phyloP scores from a whole-genome alignment of 2,329 filamentous ascomycete species.

The Cladosporium velox region DNA sequence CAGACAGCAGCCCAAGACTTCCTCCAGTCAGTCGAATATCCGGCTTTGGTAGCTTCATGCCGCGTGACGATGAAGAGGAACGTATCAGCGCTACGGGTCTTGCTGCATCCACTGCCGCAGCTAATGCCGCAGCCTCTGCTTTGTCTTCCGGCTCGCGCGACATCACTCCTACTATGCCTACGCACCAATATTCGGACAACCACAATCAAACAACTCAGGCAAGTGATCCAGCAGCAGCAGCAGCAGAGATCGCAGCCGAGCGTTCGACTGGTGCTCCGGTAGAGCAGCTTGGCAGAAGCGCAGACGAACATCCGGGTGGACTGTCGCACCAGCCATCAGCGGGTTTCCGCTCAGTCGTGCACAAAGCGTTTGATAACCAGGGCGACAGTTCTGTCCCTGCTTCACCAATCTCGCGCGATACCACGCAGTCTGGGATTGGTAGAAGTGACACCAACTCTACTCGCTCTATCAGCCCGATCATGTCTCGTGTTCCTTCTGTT shows the following conservation, averaged over 20 bases:
- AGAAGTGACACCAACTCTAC: slow-evolving; percentile 65
- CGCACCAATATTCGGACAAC: neutral
- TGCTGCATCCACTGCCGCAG: slow-evolving; percentile 14
- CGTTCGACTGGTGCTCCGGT: slow-evolving; percentile 4
- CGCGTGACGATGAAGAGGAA: slow-evolving; percentile 16
- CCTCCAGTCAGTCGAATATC: slow-evolving; percentile 49
- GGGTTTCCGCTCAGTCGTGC: slow-evolving; percentile 48
- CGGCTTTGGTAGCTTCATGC: slow-evolving; percentile 42
- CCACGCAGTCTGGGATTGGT: slow-evolving; percentile 35
- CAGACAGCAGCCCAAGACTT: slow-evolving; percentile 41
- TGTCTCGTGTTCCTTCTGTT: slow-evolving; percentile 56
- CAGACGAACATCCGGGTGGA: slow-evolving; percentile 14
- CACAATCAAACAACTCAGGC: neutral
- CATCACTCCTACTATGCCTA: neutral
- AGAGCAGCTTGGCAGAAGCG: slow-evolving; percentile 12
- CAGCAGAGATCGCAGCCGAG: slow-evolving; percentile 16
- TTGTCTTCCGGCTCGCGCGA: slow-evolving; percentile 11
- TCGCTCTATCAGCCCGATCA: slow-evolving; percentile 65
- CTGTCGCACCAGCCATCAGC: slow-evolving; percentile 20
- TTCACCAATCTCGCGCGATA: slow-evolving; percentile 44
- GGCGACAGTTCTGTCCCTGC: slow-evolving; percentile 56
- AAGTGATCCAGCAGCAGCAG: slow-evolving; percentile 17
- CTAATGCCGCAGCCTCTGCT: slow-evolving; percentile 4
- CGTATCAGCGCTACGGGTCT: slow-evolving; percentile 15
- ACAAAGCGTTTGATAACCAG: slow-evolving; percentile 64